Conservation (phyloP, 495 filamentous ascomycete genomes). For the Neurospora discreta region DNA sequence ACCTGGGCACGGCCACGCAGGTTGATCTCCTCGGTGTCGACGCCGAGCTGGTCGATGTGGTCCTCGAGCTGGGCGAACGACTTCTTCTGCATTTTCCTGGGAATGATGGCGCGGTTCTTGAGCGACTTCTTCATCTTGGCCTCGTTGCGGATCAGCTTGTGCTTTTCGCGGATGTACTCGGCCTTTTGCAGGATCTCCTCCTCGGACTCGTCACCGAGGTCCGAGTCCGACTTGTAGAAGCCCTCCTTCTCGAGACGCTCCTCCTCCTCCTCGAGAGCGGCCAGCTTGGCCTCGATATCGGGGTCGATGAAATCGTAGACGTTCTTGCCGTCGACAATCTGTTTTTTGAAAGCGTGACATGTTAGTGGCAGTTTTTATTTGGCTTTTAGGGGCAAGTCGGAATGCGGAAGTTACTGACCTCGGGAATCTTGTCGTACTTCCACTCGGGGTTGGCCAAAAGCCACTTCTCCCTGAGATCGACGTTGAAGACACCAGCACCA, state of each 20-base stretch:
- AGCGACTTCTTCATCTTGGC: slow-evolving; percentile 83
- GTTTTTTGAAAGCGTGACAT: neutral
- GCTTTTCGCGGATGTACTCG: slow-evolving; percentile 89
- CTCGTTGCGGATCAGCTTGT: slow-evolving; percentile 76
- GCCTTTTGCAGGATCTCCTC: slow-evolving; percentile 83
- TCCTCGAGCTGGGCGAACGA: slow-evolving; percentile 75
- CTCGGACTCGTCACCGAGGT: slow-evolving; percentile 71
- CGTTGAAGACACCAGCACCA: slow-evolving; percentile 88
- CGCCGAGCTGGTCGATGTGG: slow-evolving; percentile 71
- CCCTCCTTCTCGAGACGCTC: slow-evolving; percentile 78
- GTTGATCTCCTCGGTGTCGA: slow-evolving; percentile 64
- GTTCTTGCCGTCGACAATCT: slow-evolving; percentile 78
- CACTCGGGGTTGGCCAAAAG: slow-evolving; percentile 73
- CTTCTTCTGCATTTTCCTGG: slow-evolving; percentile 62
- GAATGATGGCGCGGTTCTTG: slow-evolving; percentile 91
- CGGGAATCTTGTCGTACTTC: slow-evolving; percentile 93
- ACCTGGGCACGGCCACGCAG: slow-evolving; percentile 58
- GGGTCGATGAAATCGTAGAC: slow-evolving; percentile 95
- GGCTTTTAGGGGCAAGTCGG: neutral
- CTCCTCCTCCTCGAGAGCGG: slow-evolving; percentile 87
- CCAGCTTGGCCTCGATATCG: slow-evolving; percentile 86
- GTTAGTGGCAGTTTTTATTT: neutral
- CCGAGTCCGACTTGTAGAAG: slow-evolving; percentile 55
- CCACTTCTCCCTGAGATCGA: slow-evolving; percentile 82
- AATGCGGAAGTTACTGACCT: slow-evolving; percentile 24